Evolutionary conservation across 1,284 basidiomycete species (phyloP).

Genomic region (Leccinum fallax): DNA sequence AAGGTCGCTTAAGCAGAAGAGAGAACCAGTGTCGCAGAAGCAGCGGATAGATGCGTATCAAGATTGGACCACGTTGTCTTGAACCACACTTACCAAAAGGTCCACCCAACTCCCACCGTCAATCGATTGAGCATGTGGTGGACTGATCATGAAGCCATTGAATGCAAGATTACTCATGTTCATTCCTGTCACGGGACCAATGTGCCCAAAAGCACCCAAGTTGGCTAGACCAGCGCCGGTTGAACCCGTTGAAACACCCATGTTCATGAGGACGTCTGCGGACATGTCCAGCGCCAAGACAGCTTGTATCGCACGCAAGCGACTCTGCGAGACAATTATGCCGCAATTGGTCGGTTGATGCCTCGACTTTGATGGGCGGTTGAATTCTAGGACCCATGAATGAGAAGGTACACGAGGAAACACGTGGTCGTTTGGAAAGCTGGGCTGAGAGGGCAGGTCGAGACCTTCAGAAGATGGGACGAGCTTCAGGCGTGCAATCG

Average conservation of each 20-base stretch:
- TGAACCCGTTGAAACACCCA: conserved; percentile 18
- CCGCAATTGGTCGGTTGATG: conserved; percentile 47
- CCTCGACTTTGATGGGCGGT: conserved; percentile 40
- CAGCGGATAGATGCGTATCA: background rate
- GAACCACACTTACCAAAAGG: conserved; percentile 51
- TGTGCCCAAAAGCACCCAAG: conserved; percentile 31
- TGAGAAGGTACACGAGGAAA: conserved; percentile 37
- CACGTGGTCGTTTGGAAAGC: conserved; percentile 23
- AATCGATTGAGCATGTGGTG: conserved; percentile 24
- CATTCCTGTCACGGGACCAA: conserved; percentile 31
- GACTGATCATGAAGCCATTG: conserved; percentile 31
- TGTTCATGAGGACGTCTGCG: conserved; percentile 31
- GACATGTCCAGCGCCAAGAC: conserved; percentile 23
- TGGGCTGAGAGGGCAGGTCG: conserved; percentile 13
- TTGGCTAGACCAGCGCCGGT: conserved; percentile 18
- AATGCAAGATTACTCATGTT: conserved; percentile 53
- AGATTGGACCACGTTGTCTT: background rate
- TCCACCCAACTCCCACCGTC: conserved; percentile 63
- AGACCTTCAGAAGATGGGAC: conserved; percentile 35
- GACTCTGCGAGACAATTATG: conserved; percentile 67
- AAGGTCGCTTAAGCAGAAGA: background rate
- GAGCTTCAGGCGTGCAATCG: conserved; percentile 59
- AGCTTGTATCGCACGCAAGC: conserved; percentile 56
- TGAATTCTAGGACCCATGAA: conserved; percentile 74
- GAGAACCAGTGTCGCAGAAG: background rate